Base-by-base conservation (phyloP, 352 stramenopile species). In the Globisporangium abappressorium region DNA sequence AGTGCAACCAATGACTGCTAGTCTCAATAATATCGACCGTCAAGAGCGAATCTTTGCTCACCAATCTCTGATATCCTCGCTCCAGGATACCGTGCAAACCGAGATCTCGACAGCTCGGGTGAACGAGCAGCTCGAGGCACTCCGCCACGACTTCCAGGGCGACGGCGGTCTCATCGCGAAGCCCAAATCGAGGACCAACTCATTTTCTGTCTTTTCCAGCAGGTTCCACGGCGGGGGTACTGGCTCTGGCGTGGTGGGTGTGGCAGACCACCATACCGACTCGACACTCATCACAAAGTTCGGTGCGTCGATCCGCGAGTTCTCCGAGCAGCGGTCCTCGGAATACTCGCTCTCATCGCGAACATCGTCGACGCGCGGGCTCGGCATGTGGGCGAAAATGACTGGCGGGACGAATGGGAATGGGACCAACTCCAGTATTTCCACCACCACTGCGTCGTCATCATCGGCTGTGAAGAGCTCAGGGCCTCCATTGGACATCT, bases 31-130 rank as follows among this genome's bases (percentile, higher is more conserved):
- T 12, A 8, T 41, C 34, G 11, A 2, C 36, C 9, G 1, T 43
- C 36, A 15, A 5, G 2, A 18, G 8, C 9, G 41, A n/a, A 49
- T 5, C 14, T 49, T n/a, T 8, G 14, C 14, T 8, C 15, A n/a
- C 5, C 4, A 24, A 9, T 30, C 26, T 56, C n/a, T 20, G 24
- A 5, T 49, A 20, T n/a, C n/a, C n/a, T n/a, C 5, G n/a, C 41
- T 7, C 15, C 8, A 70, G 64, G 47, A 73, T n/a, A 66, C 20
- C 11, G 41, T 63, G 8, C 57, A 43, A 20, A 34, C n/a, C 18
- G 46, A 70, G 22, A 64, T 71, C 63, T 68, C 64, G 9, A 67
- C 64, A 0, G 64, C 68, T 14, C 68, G 49, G 5, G 68, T 70
- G 33, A 72, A 66, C 38, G 62, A 61, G 11, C 41, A 70, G 66